Evolutionary conservation across 305 asterid species (phyloP).

Genomic region (Rubia occidens): DNA sequence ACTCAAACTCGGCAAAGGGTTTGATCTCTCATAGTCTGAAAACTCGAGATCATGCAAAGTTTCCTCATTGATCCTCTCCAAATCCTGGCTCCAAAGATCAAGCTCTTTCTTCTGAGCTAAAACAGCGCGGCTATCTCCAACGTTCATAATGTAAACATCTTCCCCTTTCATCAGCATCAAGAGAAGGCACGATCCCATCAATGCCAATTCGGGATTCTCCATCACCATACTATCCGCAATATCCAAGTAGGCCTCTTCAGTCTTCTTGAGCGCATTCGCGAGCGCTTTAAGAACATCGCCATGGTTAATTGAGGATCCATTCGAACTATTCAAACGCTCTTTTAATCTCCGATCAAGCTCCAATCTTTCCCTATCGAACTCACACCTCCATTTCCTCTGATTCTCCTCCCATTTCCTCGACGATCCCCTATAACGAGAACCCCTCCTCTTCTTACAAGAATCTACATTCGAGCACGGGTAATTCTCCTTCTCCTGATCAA

Average conservation of each 20-base stretch:
- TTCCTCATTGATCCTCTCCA: constrained; percentile 88
- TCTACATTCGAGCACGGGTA: constrained; percentile 34
- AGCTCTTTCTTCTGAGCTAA: constrained; percentile 51
- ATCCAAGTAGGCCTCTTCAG: constrained; percentile 70
- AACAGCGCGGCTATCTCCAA: constrained; percentile 90
- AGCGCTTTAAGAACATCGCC: constrained; percentile 68
- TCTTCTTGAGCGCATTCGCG: constrained; percentile 58
- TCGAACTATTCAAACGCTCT: constrained; percentile 46
- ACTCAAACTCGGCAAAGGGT: constrained; percentile 36
- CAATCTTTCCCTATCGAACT: constrained; percentile 80
- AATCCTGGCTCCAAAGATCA: constrained; percentile 65
- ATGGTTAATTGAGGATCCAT: constrained; percentile 39
- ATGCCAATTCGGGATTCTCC: constrained; percentile 84
- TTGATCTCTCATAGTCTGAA: constrained; percentile 39
- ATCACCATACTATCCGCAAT: constrained; percentile 59
- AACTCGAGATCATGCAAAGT: constrained; percentile 59
- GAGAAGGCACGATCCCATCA: constrained; percentile 93
- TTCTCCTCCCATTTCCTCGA: constrained; percentile 80
- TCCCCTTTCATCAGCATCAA: constrained; percentile 92
- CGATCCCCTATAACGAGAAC: constrained; percentile 19
- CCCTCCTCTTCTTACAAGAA: constrained; percentile 21
- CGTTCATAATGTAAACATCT: constrained; percentile 83
- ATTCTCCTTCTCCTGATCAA: constrained; percentile 50
- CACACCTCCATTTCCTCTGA: constrained; percentile 76
- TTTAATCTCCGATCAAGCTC: constrained; percentile 80